phyloP scores from a whole-genome alignment of 441 rosid species.

The Theobroma grandiflorum region DNA sequence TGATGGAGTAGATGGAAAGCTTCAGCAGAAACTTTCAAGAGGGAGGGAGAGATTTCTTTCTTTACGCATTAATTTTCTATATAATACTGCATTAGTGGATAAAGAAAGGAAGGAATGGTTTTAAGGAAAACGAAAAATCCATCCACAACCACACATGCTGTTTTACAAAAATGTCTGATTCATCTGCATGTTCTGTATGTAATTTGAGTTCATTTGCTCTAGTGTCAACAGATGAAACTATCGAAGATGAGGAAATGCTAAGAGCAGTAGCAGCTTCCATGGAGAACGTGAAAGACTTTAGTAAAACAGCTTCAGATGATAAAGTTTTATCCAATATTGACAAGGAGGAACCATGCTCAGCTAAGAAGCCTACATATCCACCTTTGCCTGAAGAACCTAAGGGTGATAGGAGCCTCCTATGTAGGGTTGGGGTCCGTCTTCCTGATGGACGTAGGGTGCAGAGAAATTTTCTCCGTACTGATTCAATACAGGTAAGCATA shows the following conservation, averaged over 20 bases:
- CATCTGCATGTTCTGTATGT: not conserved
- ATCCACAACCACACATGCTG: not conserved
- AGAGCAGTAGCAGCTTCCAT: slow-evolving; percentile 68
- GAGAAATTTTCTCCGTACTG: slow-evolving; percentile 76
- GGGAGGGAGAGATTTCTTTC: not conserved
- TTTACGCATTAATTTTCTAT: not conserved
- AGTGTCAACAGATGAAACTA: slow-evolving; percentile 44
- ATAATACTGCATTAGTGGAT: not conserved
- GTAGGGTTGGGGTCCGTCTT: slow-evolving; percentile 94
- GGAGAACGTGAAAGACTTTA: slow-evolving; percentile 55
- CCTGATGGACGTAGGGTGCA: slow-evolving; percentile 91
- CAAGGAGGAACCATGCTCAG: slow-evolving; percentile 51
- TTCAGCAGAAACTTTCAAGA: slow-evolving; percentile 2
- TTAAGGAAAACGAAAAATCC: not conserved
- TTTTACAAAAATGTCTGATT: not conserved
- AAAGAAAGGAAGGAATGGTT: not conserved
- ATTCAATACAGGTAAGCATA: slow-evolving; percentile 69
- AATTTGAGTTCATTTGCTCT: slow-evolving; percentile 28
- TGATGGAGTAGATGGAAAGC: slow-evolving; percentile 3
- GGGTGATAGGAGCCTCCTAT: slow-evolving; percentile 69
- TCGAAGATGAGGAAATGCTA: slow-evolving; percentile 62
- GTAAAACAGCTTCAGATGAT: slow-evolving; percentile 35
- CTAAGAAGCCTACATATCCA: slow-evolving; percentile 61
- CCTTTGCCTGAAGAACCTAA: slow-evolving; percentile 87
- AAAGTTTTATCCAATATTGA: slow-evolving; percentile 37